phyloP scores from a whole-genome alignment of 23 red algal genomes.

The Cyanidiococcus yangmingshanensis region DNA sequence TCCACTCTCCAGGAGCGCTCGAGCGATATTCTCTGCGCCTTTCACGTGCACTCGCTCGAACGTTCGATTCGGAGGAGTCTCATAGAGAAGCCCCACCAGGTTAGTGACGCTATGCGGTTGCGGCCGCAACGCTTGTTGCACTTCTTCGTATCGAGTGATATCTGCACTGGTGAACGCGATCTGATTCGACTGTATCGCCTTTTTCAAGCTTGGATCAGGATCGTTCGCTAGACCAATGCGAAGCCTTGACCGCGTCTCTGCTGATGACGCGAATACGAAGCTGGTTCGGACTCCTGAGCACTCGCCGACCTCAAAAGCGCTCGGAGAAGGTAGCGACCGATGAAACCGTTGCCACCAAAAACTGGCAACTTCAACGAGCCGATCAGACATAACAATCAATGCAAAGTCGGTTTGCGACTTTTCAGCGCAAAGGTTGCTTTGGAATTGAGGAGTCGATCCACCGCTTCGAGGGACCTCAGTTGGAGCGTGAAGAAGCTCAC shows the following conservation, averaged over 20 bases:
- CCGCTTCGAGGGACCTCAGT: too few species aligned
- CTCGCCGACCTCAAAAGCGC: slow-evolving; percentile 18
- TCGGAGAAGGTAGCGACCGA: slow-evolving; percentile 53
- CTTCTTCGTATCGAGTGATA: slow-evolving; percentile 37
- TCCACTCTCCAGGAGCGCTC: slow-evolving; percentile 16
- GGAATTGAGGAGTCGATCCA: too few species aligned
- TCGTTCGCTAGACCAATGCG: neutral
- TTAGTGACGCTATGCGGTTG: slow-evolving; percentile 60
- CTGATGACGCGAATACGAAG: slow-evolving; percentile 7
- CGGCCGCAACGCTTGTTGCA: slow-evolving; percentile 31
- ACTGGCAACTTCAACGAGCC: slow-evolving; percentile 27
- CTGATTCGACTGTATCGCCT: neutral
- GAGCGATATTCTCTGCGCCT: slow-evolving; percentile 36
- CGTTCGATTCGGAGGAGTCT: slow-evolving; percentile 36
- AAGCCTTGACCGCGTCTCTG: neutral
- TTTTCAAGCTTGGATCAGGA: neutral
- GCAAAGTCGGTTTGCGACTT: neutral
- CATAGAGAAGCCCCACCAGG: slow-evolving; percentile 75
- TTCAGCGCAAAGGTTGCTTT: too few species aligned
- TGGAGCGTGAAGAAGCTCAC: too few species aligned
- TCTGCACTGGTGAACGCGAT: slow-evolving; percentile 25
- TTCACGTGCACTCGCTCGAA: slow-evolving; percentile 53
- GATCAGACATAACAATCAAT: neutral
- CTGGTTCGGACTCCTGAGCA: neutral
- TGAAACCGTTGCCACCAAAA: slow-evolving; percentile 71